Evolutionary conservation across 75 land plant species (phyloP).

Genomic region (Cryptomeria japonica): DNA sequence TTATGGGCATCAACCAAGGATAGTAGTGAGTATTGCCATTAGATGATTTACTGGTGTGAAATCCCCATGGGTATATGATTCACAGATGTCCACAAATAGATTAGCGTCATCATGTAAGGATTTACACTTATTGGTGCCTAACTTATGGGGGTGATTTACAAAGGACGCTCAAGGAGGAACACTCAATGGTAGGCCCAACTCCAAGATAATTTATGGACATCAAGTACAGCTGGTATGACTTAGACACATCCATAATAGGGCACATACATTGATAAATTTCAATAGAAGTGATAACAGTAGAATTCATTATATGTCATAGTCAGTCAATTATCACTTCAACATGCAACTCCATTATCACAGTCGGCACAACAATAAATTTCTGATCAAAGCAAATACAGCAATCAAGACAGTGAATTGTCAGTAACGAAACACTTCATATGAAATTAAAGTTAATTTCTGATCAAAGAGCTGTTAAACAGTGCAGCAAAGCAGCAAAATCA

Average conservation of each 20-base stretch:
- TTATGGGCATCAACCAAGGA: too few species aligned
- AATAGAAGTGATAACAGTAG: not conserved
- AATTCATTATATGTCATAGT: not conserved
- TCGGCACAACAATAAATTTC: not conserved
- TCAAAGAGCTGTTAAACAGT: not conserved
- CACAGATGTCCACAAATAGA: too few species aligned
- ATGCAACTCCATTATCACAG: not conserved
- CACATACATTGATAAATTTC: not conserved
- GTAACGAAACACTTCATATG: not conserved
- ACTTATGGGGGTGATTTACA: too few species aligned
- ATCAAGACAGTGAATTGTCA: not conserved
- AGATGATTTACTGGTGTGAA: too few species aligned
- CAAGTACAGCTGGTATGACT: not conserved
- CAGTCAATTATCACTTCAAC: not conserved
- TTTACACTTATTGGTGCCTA: too few species aligned
- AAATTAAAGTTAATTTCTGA: not conserved
- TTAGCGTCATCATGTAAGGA: too few species aligned
- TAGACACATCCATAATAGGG: not conserved
- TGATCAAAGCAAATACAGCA: not conserved
- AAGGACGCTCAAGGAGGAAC: too few species aligned
- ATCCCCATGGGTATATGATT: too few species aligned
- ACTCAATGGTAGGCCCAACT: too few species aligned
- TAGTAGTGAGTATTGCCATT: too few species aligned
- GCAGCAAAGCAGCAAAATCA: not conserved
- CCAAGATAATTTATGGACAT: not conserved